Evolutionary conservation across 331 rosid genomes (phyloP).

Genomic region (Malus hybrid): DNA sequence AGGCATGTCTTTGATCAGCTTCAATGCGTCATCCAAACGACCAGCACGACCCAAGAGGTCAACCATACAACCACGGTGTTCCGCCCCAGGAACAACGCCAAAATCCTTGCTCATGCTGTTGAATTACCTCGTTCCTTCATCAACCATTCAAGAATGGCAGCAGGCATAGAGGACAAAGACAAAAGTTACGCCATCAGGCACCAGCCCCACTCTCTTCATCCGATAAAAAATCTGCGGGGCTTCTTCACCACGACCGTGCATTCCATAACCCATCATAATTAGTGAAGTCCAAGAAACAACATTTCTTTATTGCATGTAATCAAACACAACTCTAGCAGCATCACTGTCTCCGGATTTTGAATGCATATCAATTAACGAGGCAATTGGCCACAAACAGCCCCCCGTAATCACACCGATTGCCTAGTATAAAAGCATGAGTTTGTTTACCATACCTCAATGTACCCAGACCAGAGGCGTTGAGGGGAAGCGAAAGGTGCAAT

Average conservation of each 20-base stretch:
- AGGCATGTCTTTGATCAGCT: conserved; percentile 63
- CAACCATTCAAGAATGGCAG: conserved; percentile 75
- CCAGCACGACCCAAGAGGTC: conserved; percentile 91
- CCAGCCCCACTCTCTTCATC: conserved; percentile 47
- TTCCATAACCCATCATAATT: conserved; percentile 60
- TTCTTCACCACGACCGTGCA: conserved; percentile 86
- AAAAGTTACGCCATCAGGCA: conserved; percentile 64
- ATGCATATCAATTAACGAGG: conserved; percentile 72
- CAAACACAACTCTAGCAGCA: conserved; percentile 59
- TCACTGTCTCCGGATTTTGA: conserved; percentile 77
- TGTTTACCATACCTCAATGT: conserved; percentile 60
- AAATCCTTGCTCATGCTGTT: conserved; percentile 46
- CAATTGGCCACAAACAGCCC: conserved; percentile 62
- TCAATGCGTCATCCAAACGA: conserved; percentile 46
- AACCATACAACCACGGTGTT: conserved; percentile 88
- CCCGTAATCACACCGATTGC: conserved; percentile 38
- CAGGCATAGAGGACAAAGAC: conserved; percentile 83
- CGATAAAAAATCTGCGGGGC: conserved; percentile 55
- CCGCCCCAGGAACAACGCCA: conserved; percentile 62
- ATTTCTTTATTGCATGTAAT: conserved; percentile 46
- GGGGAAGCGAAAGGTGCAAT: too few relatives aligned
- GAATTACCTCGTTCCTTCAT: conserved; percentile 56
- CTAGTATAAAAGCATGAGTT: conserved; percentile 59
- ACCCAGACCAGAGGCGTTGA: conserved; percentile 24
- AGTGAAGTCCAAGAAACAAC: conserved; percentile 82